Conservation (phyloP, 352 stramenopile species). For the Globisporangium nunn region DNA sequence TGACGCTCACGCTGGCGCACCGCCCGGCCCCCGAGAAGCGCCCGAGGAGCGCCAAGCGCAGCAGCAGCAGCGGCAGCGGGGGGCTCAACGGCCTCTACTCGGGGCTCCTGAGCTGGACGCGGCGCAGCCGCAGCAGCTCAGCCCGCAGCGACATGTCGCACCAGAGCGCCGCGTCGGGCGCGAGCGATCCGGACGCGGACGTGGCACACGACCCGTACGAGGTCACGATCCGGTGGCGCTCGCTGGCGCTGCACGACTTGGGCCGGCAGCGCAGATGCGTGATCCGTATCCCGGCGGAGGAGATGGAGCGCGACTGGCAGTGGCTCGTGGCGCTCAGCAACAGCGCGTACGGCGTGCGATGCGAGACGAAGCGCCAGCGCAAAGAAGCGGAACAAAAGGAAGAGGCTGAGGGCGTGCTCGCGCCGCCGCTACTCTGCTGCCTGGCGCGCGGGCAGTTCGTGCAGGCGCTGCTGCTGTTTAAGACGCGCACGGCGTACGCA, state of each 20-base stretch:
- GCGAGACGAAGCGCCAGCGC: conserved; percentile 18
- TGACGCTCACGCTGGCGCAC: conserved; percentile 27
- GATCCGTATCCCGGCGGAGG: conserved; percentile 43
- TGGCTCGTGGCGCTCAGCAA: conserved; percentile 65
- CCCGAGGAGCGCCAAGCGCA: conserved; percentile 4
- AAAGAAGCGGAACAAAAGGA: not conserved
- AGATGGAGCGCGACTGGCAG: conserved; percentile 49
- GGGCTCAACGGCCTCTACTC: conserved; percentile 4
- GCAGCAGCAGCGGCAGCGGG: not conserved
- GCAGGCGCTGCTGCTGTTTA: conserved; percentile 63
- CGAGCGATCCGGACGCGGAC: conserved; percentile 11
- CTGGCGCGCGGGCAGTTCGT: conserved; percentile 67
- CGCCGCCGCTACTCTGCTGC: conserved; percentile 46
- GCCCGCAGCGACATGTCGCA: conserved; percentile 7
- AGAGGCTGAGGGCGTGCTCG: conserved; percentile 3
- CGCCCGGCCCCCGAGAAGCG: not conserved
- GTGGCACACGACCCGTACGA: conserved; percentile 9
- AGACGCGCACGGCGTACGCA: conserved; percentile 57
- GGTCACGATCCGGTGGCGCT: conserved; percentile 12
- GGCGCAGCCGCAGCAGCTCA: conserved; percentile 8
- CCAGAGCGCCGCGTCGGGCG: conserved; percentile 2
- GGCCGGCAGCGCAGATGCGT: conserved; percentile 7
- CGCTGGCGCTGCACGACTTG: conserved; percentile 2
- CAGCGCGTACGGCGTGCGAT: conserved; percentile 34
- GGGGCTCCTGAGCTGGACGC: conserved; percentile 6